These are phyloP conservation scores for Barnettozyma botsteinii DNA, from an alignment of 805 yeast genomes.

Conservation along the genomic window DNA sequence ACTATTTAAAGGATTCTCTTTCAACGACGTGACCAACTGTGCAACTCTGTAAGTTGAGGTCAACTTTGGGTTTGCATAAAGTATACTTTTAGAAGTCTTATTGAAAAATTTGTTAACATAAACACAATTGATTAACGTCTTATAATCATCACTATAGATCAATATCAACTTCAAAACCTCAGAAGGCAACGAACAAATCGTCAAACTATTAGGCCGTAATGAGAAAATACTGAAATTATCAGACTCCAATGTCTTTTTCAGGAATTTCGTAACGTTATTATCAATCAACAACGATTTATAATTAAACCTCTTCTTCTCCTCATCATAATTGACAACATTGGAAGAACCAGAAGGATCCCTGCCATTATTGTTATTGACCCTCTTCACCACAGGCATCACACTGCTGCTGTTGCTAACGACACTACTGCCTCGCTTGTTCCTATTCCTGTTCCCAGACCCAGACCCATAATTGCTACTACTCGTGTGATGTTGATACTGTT, in stretches of 20 bases:
- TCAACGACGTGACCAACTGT: slow-evolving; percentile 67
- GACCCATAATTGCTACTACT: no score
- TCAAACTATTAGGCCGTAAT: slow-evolving; percentile 13
- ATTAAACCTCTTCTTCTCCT: slow-evolving; percentile 15
- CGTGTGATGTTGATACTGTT: no score
- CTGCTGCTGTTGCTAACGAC: background rate
- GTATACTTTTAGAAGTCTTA: slow-evolving; percentile 42
- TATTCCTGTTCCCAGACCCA: background rate
- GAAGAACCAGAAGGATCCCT: background rate
- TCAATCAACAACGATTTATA: slow-evolving; percentile 20
- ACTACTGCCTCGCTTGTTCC: slow-evolving; percentile 4
- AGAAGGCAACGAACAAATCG: slow-evolving; percentile 27
- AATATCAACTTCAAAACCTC: slow-evolving; percentile 28
- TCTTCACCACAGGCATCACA: background rate
- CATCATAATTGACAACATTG: background rate
- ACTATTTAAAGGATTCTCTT: slow-evolving; percentile 52
- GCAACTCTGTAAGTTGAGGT: slow-evolving; percentile 74
- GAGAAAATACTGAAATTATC: slow-evolving; percentile 30
- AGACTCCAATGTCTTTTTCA: slow-evolving; percentile 25
- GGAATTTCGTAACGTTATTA: slow-evolving; percentile 20
- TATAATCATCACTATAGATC: slow-evolving; percentile 30
- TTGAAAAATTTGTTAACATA: slow-evolving; percentile 49
- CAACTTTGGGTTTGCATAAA: slow-evolving; percentile 51
- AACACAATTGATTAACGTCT: slow-evolving; percentile 39
- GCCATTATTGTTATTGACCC: background rate